phyloP scores from a whole-genome alignment of 768 basidiomycete genomes.

The Trametes sanguinea region DNA sequence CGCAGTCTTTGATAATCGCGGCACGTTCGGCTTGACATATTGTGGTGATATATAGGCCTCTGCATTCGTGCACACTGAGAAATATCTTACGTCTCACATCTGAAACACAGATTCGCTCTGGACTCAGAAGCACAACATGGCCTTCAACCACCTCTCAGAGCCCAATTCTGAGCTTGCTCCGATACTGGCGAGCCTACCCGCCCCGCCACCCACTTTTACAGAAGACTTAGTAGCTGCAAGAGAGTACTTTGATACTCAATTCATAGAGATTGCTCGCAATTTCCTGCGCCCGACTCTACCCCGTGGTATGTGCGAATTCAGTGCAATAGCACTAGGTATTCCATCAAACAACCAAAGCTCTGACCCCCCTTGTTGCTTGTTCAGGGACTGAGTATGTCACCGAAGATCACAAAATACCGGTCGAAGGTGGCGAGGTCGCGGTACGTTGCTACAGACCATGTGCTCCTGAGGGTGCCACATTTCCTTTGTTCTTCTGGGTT shows the following conservation, averaged over 20 bases:
- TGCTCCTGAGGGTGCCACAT: not conserved
- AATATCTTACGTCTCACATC: no score
- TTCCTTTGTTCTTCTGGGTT: not conserved
- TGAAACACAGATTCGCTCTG: no score
- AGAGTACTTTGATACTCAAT: not conserved
- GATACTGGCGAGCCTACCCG: not conserved
- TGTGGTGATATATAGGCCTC: no score
- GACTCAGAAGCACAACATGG: no score
- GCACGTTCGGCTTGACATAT: no score
- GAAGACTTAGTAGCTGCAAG: not conserved
- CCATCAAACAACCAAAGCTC: no score
- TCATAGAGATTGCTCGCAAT: not conserved
- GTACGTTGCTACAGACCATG: not conserved
- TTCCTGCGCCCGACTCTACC: not conserved
- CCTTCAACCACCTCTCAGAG: not conserved
- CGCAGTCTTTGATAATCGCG: no score
- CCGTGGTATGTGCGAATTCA: not conserved
- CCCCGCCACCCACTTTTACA: not conserved
- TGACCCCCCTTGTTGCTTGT: not conserved
- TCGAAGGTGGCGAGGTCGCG: not conserved
- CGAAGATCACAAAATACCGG: not conserved
- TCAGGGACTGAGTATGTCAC: not conserved
- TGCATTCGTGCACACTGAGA: no score
- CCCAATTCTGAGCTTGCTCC: slow-evolving; percentile 4
- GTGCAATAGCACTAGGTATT: no score